phyloP scores from a whole-genome alignment of 495 filamentous ascomycete genomes.

The Hypoxylon lenormandii region DNA sequence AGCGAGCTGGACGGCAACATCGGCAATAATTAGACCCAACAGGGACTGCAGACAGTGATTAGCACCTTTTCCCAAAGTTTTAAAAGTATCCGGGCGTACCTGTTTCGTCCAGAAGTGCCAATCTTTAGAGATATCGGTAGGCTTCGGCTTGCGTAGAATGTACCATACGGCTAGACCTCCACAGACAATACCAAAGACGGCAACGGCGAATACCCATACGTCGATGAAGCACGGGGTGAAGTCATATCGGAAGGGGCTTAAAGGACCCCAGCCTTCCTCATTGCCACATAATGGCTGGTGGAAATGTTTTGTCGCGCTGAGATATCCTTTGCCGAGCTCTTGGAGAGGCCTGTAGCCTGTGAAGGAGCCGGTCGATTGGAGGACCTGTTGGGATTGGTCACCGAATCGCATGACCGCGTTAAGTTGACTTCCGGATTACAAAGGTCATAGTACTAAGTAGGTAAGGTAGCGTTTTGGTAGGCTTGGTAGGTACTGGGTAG shows the following conservation, averaged over 20 bases:
- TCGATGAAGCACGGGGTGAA: constrained; percentile 98
- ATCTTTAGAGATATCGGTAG: constrained; percentile 77
- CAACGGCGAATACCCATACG: constrained; percentile 80
- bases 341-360: constrained; percentile 60
- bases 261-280: constrained; percentile 91
- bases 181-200: constrained; percentile 77
- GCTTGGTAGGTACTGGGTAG: too few relatives aligned
- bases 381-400: constrained; percentile 57
- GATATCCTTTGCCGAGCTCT: constrained; percentile 61
- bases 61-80: constrained; percentile 24
- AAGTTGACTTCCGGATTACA: constrained; percentile 38
- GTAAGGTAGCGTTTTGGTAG: too few relatives aligned
- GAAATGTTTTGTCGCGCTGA: constrained; percentile 55
- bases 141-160: constrained; percentile 68
- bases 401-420: constrained; percentile 51
- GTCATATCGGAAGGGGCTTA: constrained; percentile 85
- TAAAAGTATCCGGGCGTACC: constrained; percentile 63
- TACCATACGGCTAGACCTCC: constrained; percentile 82
- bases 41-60: constrained; percentile 66
- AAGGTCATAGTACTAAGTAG: constrained; percentile 49
- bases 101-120: constrained; percentile 97
- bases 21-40: constrained; percentile 73
- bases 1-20: constrained; percentile 76
- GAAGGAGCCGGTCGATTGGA: constrained; percentile 66
- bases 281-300: constrained; percentile 84